These are phyloP conservation scores for Auricularia sp. DNA, from an alignment of 768 basidiomycete species.

Conservation along the genomic window DNA sequence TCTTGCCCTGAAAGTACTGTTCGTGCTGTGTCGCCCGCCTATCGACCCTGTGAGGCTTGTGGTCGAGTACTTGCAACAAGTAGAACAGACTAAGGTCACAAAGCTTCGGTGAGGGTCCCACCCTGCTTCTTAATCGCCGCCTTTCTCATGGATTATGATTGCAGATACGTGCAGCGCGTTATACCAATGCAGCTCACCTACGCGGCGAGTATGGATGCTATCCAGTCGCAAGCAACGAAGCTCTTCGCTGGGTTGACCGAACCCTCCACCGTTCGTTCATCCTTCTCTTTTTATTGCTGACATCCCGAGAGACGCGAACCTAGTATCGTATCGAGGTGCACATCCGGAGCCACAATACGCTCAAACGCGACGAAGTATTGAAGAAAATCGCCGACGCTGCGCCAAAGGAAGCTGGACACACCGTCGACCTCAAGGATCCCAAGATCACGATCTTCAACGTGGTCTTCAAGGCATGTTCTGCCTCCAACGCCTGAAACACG, in stretches of 20 bases:
- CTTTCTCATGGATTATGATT: not conserved
- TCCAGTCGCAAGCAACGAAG: slow-evolving; percentile 48
- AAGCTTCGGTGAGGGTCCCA: slow-evolving; percentile 45
- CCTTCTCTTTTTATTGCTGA: not conserved
- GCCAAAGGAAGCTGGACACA: slow-evolving; percentile 42
- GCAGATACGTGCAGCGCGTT: slow-evolving; percentile 59
- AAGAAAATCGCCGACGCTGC: slow-evolving; percentile 62
- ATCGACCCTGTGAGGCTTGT: slow-evolving; percentile 68
- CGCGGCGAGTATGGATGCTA: slow-evolving; percentile 58
- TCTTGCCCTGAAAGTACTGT: slow-evolving; percentile 43
- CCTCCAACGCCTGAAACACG: not conserved
- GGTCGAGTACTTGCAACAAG: slow-evolving; percentile 48
- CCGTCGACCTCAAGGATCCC: slow-evolving; percentile 57
- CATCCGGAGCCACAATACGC: slow-evolving; percentile 64
- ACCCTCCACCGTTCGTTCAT: not conserved
- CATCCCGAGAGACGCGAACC: not conserved
- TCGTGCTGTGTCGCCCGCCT: slow-evolving; percentile 70
- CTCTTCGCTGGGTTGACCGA: slow-evolving; percentile 42
- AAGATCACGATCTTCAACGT: slow-evolving; percentile 70
- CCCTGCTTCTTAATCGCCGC: not conserved
- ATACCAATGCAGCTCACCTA: slow-evolving; percentile 62
- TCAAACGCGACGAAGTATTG: slow-evolving; percentile 49
- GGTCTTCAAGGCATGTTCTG: slow-evolving; percentile 57
- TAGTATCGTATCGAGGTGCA: slow-evolving; percentile 51
- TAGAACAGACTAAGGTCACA: slow-evolving; percentile 51